Base-by-base conservation (phyloP, 306 rosid genomes). In the Cicer bijugum region DNA sequence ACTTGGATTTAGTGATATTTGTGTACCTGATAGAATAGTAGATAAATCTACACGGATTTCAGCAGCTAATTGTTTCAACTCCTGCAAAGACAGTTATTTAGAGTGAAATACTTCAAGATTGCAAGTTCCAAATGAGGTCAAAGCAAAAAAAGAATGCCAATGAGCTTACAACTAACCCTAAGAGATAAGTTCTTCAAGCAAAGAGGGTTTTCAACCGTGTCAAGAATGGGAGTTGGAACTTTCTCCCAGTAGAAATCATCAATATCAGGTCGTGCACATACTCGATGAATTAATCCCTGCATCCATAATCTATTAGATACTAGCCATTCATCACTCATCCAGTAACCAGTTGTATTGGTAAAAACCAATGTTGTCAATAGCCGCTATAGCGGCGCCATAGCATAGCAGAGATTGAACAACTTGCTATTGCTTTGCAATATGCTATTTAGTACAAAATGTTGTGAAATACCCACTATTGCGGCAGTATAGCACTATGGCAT, bases 101-200 rank as follows among this genome's bases (percentile, higher is more conserved):
- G 61, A 79, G 75, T 46, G 14, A 79, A 77, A 82, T 78, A 50
- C 19, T 55, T 55, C 38, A 62, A 70, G 63, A 63, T 52, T 61
- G 69, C 40, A 55, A 71, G 72, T 45, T 33, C 5, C 6, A 44
- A 74, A 50, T 23, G 39, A 56, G 58, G 67, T 51, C 64, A 56
- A 59, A 76, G 67, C 69, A 38, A 71, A 35, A 45, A 8, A 9
- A 9, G 46, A 69, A 64, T 50, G 69, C 55, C 10, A 11, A 20
- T 2, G 5, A 65, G 55, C 63, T 69, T 45, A 39, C 33, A 81
- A 73, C 87, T 73, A 65, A 93, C 98, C 88, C 86, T 80, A 70
- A 60, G 42, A 74, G 97, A 88, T 75, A 93, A 83, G 69, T 86
- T 91, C 90, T 93, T 93, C 94, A 93, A 83, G 88, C 87, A 88